Conservation (phyloP, 371 early-diverging fungal species). For the Fennellomyces sp. region DNA sequence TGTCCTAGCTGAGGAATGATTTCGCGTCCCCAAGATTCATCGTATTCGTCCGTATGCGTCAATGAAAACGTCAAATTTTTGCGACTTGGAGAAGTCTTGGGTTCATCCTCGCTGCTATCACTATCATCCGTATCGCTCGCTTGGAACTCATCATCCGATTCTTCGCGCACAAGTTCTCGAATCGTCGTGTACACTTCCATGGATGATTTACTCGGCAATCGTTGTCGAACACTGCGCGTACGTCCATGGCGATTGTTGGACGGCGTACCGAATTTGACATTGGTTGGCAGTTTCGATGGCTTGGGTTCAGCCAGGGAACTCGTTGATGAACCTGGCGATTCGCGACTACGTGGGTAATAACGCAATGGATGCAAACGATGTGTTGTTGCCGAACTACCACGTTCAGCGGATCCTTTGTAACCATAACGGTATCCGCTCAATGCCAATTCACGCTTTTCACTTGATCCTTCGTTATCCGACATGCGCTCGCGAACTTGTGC, state of each 20-base stretch:
- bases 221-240: constrained; percentile 35
- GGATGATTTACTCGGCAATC: constrained; percentile 48
- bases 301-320: no score
- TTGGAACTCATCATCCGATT: constrained; percentile 59
- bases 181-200: constrained; percentile 65
- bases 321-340: background rate
- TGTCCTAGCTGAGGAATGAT: constrained; percentile 17
- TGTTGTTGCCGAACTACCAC: constrained; percentile 11
- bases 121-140: constrained; percentile 39
- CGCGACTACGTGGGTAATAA: background rate
- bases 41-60: constrained; percentile 64
- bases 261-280: constrained; percentile 2
- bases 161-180: constrained; percentile 58
- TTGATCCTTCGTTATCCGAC: constrained; percentile 1
- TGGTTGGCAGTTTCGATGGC: background rate
- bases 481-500: no score
- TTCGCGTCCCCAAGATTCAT: constrained; percentile 60
- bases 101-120: constrained; percentile 21
- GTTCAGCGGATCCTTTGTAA: constrained; percentile 20
- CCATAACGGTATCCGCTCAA: constrained; percentile 29
- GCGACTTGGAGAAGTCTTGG: no score
- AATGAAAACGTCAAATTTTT: constrained; percentile 49
- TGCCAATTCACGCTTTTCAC: constrained; percentile 18
- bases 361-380: constrained; percentile 1
- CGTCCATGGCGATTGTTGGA: no score